Base-by-base conservation (phyloP, 2,329 filamentous ascomycete species). In the Cercospora citrullina region DNA sequence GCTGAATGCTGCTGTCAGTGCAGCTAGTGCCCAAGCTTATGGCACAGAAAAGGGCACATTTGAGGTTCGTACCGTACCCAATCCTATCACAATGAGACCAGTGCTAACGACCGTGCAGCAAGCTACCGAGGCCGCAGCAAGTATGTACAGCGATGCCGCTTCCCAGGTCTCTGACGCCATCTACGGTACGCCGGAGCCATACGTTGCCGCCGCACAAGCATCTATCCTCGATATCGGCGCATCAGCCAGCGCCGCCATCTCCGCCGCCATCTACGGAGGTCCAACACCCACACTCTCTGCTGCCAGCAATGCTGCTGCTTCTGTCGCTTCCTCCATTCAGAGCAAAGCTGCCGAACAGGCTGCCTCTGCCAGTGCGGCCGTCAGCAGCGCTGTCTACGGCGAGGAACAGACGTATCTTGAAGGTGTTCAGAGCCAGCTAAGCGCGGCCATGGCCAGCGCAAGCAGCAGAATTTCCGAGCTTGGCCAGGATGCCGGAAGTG, bases 1-100 rank as follows among this genome's bases (percentile, higher is more conserved):
- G 70, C 79, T 90, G 51, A 83, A 87, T 61, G 80, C 84, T 23
- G 87, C 85, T n/a, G 84, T 90, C 7, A 83, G 86, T 57, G 87
- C 86, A 53, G 87, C 86, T 1, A 87, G 84, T 57, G 77, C 82
- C 10, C 86, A 87, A 57, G 77, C 88, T 18, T 89, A 89, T 72
- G 87, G 87, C 51, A 84, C 84, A 1, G 78, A 80, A 21, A 87
- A 86, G 74, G 84, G 86, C 30, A 79, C 79, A 2, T 80, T 82
- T 30, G 87, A 88, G 73, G 70, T 69, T 61, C 28, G 28, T 30
- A 8, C 28, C 28, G 28, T 30, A 30, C 28, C 28, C 28, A 30
- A 6, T 30, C 6, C 28, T 30, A 30, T 30, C 28, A 30, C 28
- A 30, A 30, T 30, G 28, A 30, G 28, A 30, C 28, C 28, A 30